phyloP scores from a whole-genome alignment of 2,329 filamentous ascomycete genomes.

The Cercospora sojina region DNA sequence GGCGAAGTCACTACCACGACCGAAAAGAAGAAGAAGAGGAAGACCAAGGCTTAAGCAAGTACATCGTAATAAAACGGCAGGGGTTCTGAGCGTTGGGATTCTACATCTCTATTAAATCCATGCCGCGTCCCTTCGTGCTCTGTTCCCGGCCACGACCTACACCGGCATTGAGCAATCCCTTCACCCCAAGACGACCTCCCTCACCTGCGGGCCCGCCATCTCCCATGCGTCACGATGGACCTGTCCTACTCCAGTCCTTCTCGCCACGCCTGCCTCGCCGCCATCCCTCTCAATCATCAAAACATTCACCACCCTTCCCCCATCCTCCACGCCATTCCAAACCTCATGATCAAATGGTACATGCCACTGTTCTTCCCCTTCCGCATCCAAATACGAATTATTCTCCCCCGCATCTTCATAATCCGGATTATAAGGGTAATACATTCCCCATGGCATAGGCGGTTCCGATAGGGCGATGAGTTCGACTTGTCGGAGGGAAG shows the following conservation, averaged over 20 bases:
- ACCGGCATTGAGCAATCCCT: neutral
- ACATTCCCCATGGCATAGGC: neutral
- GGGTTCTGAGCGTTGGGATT: neutral
- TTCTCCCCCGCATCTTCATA: neutral
- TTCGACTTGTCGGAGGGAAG: neutral
- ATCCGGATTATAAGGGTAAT: neutral
- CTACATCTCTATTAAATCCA: neutral
- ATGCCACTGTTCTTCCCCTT: neutral
- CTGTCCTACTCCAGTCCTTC: neutral
- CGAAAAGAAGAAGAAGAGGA: constrained; percentile 24
- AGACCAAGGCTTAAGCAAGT: constrained; percentile 18
- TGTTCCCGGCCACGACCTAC: neutral
- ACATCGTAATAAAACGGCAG: neutral
- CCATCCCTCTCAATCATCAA: neutral
- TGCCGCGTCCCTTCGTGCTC: neutral
- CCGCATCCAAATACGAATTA: neutral
- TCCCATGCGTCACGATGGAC: neutral
- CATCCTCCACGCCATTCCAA: neutral
- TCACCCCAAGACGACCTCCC: neutral
- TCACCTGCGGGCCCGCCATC: neutral
- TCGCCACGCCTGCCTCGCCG: neutral
- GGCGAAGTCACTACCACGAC: constrained; percentile 11
- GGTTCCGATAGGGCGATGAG: neutral
- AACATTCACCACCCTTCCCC: neutral
- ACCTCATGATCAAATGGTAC: neutral